Conservation (phyloP, 2,329 filamentous ascomycete species). For the Fusarium sp. region DNA sequence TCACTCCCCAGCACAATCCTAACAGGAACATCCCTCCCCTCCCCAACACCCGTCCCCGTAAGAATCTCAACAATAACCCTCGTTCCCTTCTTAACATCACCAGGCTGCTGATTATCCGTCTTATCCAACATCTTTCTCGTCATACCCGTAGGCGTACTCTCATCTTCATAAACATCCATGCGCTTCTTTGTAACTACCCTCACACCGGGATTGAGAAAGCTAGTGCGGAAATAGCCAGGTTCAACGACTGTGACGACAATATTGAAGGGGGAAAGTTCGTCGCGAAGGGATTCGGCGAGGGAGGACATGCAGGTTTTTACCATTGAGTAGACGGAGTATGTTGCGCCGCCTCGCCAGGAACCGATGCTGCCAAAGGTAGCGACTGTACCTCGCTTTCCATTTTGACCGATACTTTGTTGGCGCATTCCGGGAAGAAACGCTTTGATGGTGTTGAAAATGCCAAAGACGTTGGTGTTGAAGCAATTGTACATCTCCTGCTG, state of each 20-base stretch:
- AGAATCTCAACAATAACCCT: slow-evolving; percentile 67
- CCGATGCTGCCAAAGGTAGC: slow-evolving; percentile 62
- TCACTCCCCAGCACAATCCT: slow-evolving; percentile 69
- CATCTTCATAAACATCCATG: slow-evolving; percentile 51
- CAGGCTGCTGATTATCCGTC: slow-evolving; percentile 63
- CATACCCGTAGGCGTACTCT: slow-evolving; percentile 47
- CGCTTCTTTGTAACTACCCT: slow-evolving; percentile 47
- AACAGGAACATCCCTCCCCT: slow-evolving; percentile 63
- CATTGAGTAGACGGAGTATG: slow-evolving; percentile 57
- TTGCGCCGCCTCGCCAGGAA: slow-evolving; percentile 56
- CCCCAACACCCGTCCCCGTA: slow-evolving; percentile 61
- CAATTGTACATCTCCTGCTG: slow-evolving; percentile 53
- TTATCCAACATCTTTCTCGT: slow-evolving; percentile 48
- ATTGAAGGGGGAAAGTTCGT: slow-evolving; percentile 60
- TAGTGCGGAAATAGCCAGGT: slow-evolving; percentile 66
- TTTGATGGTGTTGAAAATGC: slow-evolving; percentile 61
- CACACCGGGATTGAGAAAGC: slow-evolving; percentile 57
- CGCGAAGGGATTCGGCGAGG: slow-evolving; percentile 57
- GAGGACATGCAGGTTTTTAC: slow-evolving; percentile 62
- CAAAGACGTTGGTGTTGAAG: slow-evolving; percentile 68
- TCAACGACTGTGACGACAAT: slow-evolving; percentile 60
- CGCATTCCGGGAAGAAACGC: slow-evolving; percentile 63
- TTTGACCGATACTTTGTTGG: slow-evolving; percentile 46
- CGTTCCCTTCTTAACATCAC: slow-evolving; percentile 66
- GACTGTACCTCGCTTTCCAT: slow-evolving; percentile 48